These are phyloP conservation scores for Flueggea neowawraea DNA, from an alignment of 441 rosid species.

Conservation along the genomic window DNA sequence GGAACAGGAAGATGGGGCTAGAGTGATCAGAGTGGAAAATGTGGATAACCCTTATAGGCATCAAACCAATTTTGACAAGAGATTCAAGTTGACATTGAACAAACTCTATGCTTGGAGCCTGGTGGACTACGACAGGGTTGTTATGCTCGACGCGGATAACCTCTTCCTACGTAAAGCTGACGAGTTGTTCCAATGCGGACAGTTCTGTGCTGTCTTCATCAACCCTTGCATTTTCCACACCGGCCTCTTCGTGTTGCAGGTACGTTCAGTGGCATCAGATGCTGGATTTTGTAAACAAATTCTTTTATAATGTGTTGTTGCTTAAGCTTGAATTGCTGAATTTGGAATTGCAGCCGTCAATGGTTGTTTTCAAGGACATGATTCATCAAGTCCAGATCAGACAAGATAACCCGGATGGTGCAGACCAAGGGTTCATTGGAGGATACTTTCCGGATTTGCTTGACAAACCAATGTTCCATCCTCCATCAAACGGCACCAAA, in stretches of 20 bases:
- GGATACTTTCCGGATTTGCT: constrained; percentile 86
- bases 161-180: constrained; percentile 77
- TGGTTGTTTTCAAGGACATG: constrained; percentile 68
- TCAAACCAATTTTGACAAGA: constrained; percentile 50
- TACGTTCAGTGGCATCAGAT: constrained; percentile 8
- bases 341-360: constrained; percentile 57
- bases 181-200: constrained; percentile 92
- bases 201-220: constrained; percentile 92
- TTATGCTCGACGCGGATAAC: constrained; percentile 93
- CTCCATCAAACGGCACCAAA: constrained; percentile 47
- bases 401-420: constrained; percentile 79
- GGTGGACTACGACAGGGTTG: constrained; percentile 74
- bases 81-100: constrained; percentile 86
- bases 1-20: constrained; percentile 81
- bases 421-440: constrained; percentile 94
- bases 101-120: constrained; percentile 92
- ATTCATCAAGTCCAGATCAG: constrained; percentile 56
- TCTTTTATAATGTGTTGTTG: neutral
- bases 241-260: constrained; percentile 89
- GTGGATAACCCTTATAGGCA: constrained; percentile 80
- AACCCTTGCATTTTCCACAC: constrained; percentile 98
- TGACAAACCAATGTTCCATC: constrained; percentile 68
- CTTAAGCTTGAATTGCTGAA: neutral
- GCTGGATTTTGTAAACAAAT: neutral
- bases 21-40: constrained; percentile 78